These are phyloP conservation scores for Hypoxylon lienhwacheense DNA, from an alignment of 495 filamentous ascomycete species.

Conservation along the genomic window DNA sequence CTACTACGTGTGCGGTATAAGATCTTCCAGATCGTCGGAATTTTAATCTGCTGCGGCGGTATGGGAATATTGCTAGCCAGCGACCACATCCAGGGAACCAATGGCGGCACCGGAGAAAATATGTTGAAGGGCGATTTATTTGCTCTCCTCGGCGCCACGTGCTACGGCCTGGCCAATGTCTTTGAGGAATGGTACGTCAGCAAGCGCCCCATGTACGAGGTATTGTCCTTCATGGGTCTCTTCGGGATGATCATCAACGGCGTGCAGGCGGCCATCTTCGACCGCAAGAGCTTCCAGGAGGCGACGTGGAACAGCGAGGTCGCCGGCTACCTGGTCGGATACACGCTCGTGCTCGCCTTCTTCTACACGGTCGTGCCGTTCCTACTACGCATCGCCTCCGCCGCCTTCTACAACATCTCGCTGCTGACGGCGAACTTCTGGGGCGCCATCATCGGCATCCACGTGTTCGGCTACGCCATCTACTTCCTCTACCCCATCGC, in stretches of 20 bases:
- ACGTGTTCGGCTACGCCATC: conserved; percentile 77
- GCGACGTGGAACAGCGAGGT: conserved; percentile 71
- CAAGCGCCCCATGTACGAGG: conserved; percentile 87
- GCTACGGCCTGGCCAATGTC: conserved; percentile 90
- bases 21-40: conserved; percentile 77
- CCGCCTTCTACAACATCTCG: conserved; percentile 96
- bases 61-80: conserved; percentile 86
- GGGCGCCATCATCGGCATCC: conserved; percentile 87
- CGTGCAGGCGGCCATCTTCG: conserved; percentile 86
- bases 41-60: conserved; percentile 87
- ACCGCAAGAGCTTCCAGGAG: conserved; percentile 66
- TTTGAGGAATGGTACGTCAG: conserved; percentile 91
- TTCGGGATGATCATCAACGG: conserved; percentile 92
- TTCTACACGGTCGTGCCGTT: conserved; percentile 90
- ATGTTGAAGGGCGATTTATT: conserved; percentile 92
- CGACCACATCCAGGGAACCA: conserved; percentile 76
- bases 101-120: conserved; percentile 63
- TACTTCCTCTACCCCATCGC: conserved; percentile 95
- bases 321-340: conserved; percentile 81
- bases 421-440: conserved; percentile 96
- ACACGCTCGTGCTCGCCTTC: conserved; percentile 75
- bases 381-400: conserved; percentile 81
- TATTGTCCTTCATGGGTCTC: conserved; percentile 85
- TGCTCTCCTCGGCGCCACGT: conserved; percentile 80
- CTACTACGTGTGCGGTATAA: conserved; percentile 89